phyloP scores from a whole-genome alignment of 1,284 basidiomycete genomes.

The Melanopsichium pennsylvanicum region DNA sequence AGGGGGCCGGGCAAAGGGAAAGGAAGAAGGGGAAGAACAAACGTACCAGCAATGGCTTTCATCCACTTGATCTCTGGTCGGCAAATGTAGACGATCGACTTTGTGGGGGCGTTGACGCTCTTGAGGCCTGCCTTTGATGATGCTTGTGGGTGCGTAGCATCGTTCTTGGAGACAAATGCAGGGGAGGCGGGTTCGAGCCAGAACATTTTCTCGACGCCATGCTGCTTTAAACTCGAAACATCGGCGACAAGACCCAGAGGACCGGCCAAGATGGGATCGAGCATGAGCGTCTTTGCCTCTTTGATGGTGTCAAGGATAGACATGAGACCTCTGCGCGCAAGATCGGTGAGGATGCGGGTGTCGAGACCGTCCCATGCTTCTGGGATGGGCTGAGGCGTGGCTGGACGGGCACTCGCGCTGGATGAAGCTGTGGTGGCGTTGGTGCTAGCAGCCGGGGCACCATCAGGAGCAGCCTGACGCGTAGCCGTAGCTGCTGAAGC shows the following conservation, averaged over 20 bases:
- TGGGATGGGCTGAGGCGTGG: conserved; percentile 10
- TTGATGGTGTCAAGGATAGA: conserved; percentile 51
- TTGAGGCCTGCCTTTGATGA: conserved; percentile 27
- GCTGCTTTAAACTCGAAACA: conserved; percentile 89
- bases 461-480: conserved; percentile 17
- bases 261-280: conserved; percentile 86
- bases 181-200: conserved; percentile 78
- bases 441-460: not conserved
- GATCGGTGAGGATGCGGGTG: conserved; percentile 38
- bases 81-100: conserved; percentile 92
- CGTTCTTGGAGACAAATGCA: conserved; percentile 38
- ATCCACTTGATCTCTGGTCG: conserved; percentile 84
- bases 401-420: conserved; percentile 13
- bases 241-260: conserved; percentile 92
- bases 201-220: conserved; percentile 99
- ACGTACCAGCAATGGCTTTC: conserved; percentile 85
- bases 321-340: conserved; percentile 47
- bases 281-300: conserved; percentile 84
- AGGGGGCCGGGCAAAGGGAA: not conserved
- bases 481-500: conserved; percentile 24
- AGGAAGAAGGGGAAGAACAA: not conserved
- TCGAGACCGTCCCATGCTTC: conserved; percentile 46
- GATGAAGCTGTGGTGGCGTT: too few relatives aligned
- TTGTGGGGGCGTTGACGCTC: conserved; percentile 74
- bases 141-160: conserved; percentile 13